Percentiles rank a stretch among this genome's conserved stretches.
These are phyloP conservation scores for Sherardia arvensis DNA, from an alignment of 257 asterid genomes.

Conservation along the genomic window DNA sequence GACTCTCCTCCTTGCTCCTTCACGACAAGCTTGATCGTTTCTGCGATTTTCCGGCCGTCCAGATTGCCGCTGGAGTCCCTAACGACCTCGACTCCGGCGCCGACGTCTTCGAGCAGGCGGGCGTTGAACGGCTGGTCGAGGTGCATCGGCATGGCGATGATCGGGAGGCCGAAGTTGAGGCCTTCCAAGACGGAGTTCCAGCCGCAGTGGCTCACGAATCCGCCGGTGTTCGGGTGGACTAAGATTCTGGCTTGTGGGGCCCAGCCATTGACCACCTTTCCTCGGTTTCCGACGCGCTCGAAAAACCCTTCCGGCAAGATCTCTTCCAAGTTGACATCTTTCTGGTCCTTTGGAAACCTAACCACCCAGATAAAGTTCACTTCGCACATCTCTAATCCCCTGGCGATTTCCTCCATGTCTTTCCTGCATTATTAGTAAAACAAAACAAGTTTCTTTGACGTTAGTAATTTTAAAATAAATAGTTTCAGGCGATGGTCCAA, in stretches of 20 bases:
- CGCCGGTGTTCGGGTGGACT: constrained; percentile 3
- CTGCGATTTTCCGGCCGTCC: neutral
- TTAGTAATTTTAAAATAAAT: too few species aligned
- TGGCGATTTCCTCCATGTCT: neutral
- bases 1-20: neutral
- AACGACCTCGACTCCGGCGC: neutral
- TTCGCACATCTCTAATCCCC: neutral
- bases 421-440: neutral
- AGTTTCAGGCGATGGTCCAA: too few species aligned
- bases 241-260: neutral
- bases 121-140: constrained; percentile 16
- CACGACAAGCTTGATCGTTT: neutral
- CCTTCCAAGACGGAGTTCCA: constrained; percentile 22
- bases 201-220: constrained; percentile 6
- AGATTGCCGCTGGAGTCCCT: neutral
- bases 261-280: neutral
- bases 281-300: neutral
- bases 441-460: neutral
- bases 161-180: constrained; percentile 20
- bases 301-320: neutral
- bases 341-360: neutral
- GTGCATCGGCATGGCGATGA: constrained; percentile 24
- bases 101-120: neutral
- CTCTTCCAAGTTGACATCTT: neutral
- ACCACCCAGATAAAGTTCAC: neutral